Percentiles rank a stretch among this genome's conserved stretches.
Conservation (phyloP, 768 basidiomycete genomes). For the Termitomyces sp. region DNA sequence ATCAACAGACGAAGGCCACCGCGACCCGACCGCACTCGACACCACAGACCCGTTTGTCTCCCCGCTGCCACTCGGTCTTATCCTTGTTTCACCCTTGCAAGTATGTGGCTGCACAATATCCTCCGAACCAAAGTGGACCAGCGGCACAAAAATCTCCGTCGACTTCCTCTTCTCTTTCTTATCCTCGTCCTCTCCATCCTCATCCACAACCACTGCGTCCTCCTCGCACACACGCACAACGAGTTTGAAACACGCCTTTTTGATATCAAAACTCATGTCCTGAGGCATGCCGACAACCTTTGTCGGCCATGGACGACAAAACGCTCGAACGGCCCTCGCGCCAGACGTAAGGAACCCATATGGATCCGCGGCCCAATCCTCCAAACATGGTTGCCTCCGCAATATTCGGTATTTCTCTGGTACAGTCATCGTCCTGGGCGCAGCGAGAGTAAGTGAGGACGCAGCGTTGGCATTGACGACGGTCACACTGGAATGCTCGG, state of each 20-base stretch:
- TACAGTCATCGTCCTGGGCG: slow-evolving; percentile 3
- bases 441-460: slow-evolving; percentile 22
- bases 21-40: slow-evolving; percentile 8
- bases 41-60: slow-evolving; percentile 10
- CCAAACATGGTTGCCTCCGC: slow-evolving; percentile 12
- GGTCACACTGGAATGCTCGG: slow-evolving; percentile 6
- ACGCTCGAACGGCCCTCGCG: slow-evolving; percentile 78
- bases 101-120: slow-evolving; percentile 4
- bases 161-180: slow-evolving; percentile 32
- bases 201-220: slow-evolving; percentile 37
- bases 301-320: slow-evolving; percentile 77
- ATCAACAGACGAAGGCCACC: slow-evolving; percentile 11
- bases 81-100: neutral
- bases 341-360: slow-evolving; percentile 81
- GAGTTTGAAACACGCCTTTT: slow-evolving; percentile 63
- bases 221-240: slow-evolving; percentile 55
- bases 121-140: slow-evolving; percentile 76
- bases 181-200: slow-evolving; percentile 6
- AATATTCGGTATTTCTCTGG: neutral
- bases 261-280: slow-evolving; percentile 72
- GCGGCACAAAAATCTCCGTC: slow-evolving; percentile 91
- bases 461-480: slow-evolving; percentile 16
- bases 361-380: slow-evolving; percentile 39
- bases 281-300: slow-evolving; percentile 64
- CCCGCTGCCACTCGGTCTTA: slow-evolving; percentile 6